Base-by-base conservation (phyloP, 108 stramenopile species). In the Cylindrotheca closterium region DNA sequence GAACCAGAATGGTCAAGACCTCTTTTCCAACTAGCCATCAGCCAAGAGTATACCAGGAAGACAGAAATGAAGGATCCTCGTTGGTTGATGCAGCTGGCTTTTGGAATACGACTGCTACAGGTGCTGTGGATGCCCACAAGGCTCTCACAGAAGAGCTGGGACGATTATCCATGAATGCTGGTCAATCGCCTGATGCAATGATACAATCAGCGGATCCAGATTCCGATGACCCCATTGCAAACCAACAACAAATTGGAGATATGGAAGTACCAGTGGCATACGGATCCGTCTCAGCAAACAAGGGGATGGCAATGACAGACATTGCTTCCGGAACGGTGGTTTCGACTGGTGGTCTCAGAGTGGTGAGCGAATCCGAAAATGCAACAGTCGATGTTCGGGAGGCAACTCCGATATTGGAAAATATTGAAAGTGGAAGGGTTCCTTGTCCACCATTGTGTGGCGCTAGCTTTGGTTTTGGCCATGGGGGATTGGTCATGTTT, bases 371-470 rank as follows among this genome's bases (percentile, higher is more conserved):
- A 7, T 37, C 33, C 30, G 47, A 47, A 30, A 47, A 57, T 12
- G 34, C 30, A n/a, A 19, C 65, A 17, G 51, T 68, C 17, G 80
- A 82, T 29, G 56, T 34, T 21, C 52, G 51, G 29, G 75, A 79
- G 28, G 49, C 63, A 15, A 62, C 59, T 8, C 55, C 73, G 15
- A 51, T 73, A 4, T 67, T 74, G 59, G 67, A 71, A 51, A 63
- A 60, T 21, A 74, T 79, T 29, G 79, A 74, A 19, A 74, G 50
- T 0, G 79, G 67, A 50, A 50, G 73, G 55, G 74, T 87, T 19
- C 88, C 88, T 17, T 89, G 83, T 53, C 91, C 91, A 12, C 80
- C 84, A 22, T 64, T 89, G 30, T 93, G 91, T 70, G 88, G 88
- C 4, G 88, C 83, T 55, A 70, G 68, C 4, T 93, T 93, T 70